phyloP scores from a whole-genome alignment of 306 rosid genomes.

The Ziziphus jujuba region DNA sequence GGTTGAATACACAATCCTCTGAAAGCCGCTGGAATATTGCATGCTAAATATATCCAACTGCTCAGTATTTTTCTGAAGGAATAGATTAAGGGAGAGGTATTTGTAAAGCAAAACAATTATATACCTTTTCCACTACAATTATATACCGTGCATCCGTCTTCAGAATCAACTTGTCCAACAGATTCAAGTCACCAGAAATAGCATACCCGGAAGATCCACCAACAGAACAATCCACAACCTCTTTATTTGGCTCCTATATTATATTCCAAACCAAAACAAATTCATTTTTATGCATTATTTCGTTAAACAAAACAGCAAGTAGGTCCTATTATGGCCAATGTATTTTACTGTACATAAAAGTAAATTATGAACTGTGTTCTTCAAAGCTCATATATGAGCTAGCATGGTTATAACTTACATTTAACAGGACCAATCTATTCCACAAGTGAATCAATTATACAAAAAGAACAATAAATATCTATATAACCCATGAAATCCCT shows the following conservation, averaged over 20 bases:
- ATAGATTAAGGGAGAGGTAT: background rate
- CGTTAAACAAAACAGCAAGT: slow-evolving; percentile 5
- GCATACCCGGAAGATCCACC: slow-evolving; percentile 78
- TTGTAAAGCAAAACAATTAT: no score
- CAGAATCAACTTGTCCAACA: slow-evolving; percentile 49
- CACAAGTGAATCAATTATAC: no score
- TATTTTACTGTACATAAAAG: background rate
- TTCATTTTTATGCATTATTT: slow-evolving; percentile 10
- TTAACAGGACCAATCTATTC: no score
- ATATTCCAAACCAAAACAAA: slow-evolving; percentile 1
- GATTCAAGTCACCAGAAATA: slow-evolving; percentile 73
- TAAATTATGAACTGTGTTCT: background rate
- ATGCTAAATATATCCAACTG: slow-evolving; percentile 51
- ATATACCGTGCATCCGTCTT: slow-evolving; percentile 79
- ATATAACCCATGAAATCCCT: background rate
- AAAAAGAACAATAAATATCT: background rate
- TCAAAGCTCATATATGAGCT: background rate
- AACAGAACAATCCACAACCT: slow-evolving; percentile 65
- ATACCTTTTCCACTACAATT: slow-evolving; percentile 83
- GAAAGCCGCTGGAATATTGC: slow-evolving; percentile 81
- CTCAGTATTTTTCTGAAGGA: slow-evolving; percentile 4
- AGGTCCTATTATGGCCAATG: background rate
- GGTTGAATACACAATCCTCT: slow-evolving; percentile 75
- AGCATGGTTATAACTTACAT: no score
- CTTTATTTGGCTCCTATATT: slow-evolving; percentile 70